Percentiles rank a stretch among this genome's conserved stretches.
phyloP scores from a whole-genome alignment of 495 filamentous ascomycete genomes.

The Penicillium canariense region DNA sequence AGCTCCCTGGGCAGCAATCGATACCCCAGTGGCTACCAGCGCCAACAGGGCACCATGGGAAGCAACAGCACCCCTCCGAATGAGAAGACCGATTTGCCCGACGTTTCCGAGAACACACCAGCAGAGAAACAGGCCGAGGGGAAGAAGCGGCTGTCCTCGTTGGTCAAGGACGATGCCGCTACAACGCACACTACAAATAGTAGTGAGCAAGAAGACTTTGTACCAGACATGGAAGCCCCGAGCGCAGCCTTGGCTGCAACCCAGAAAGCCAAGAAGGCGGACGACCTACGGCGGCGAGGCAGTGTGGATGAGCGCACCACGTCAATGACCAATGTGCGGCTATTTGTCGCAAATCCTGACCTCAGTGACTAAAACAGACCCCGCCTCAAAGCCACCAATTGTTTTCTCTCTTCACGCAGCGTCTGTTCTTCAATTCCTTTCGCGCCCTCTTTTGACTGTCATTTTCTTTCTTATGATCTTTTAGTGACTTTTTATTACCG shows the following conservation, averaged over 20 bases:
- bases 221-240: constrained; percentile 52
- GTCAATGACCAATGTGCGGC: constrained; percentile 76
- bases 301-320: constrained; percentile 91
- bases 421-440: constrained; percentile 3
- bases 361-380: constrained; percentile 54
- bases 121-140: constrained; percentile 39
- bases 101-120: constrained; percentile 53
- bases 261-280: constrained; percentile 66
- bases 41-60: constrained; percentile 61
- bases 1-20: constrained; percentile 73
- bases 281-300: constrained; percentile 77
- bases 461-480: constrained; percentile 16
- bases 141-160: constrained; percentile 37
- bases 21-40: constrained; percentile 51
- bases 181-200: constrained; percentile 30
- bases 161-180: constrained; percentile 47
- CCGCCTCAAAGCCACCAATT: background rate
- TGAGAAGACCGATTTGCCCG: constrained; percentile 50
- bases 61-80: constrained; percentile 64
- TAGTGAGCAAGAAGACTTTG: constrained; percentile 52
- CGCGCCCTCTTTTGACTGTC: constrained; percentile 13
- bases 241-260: constrained; percentile 44
- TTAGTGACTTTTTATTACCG: constrained; percentile 11
- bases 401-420: constrained; percentile 17
- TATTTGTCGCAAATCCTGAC: constrained; percentile 97